Evolutionary conservation across 352 stramenopile species (phyloP).

Genomic region (Globisporangium orthogonon): DNA sequence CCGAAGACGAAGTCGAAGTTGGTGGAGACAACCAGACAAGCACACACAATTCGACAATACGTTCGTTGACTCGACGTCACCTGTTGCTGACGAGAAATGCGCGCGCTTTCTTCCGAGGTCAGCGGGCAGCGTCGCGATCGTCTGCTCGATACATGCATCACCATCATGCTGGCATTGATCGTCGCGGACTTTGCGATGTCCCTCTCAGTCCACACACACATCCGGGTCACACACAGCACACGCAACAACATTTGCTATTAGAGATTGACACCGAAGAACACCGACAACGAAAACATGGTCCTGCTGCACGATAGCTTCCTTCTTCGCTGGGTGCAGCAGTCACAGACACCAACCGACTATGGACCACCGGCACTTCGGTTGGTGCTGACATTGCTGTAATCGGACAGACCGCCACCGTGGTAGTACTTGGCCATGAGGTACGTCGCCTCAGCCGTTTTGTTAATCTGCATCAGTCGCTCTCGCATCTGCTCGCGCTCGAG

Average conservation of each 20-base stretch:
- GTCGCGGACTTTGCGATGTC: neutral
- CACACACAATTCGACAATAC: neutral
- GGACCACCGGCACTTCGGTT: neutral
- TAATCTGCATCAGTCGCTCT: constrained; percentile 58
- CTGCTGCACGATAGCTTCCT: neutral
- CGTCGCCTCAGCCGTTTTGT: constrained; percentile 55
- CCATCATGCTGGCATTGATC: too few relatives aligned
- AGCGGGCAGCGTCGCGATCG: neutral
- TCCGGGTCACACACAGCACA: too few relatives aligned
- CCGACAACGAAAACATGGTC: neutral
- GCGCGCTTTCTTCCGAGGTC: neutral
- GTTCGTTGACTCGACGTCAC: neutral
- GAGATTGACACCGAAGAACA: neutral
- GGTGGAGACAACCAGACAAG: neutral
- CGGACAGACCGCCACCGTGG: constrained; percentile 43
- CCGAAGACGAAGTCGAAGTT: too few relatives aligned
- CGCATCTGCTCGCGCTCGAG: constrained; percentile 40
- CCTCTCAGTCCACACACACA: neutral
- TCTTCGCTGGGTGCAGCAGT: neutral
- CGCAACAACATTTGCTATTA: neutral
- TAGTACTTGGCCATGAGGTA: constrained; percentile 75
- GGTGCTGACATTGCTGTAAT: constrained; percentile 8
- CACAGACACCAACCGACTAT: neutral
- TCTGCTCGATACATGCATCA: neutral
- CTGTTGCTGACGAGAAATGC: neutral